phyloP scores from a whole-genome alignment of 2,329 filamentous ascomycete species.

The Trichoderma sp. region DNA sequence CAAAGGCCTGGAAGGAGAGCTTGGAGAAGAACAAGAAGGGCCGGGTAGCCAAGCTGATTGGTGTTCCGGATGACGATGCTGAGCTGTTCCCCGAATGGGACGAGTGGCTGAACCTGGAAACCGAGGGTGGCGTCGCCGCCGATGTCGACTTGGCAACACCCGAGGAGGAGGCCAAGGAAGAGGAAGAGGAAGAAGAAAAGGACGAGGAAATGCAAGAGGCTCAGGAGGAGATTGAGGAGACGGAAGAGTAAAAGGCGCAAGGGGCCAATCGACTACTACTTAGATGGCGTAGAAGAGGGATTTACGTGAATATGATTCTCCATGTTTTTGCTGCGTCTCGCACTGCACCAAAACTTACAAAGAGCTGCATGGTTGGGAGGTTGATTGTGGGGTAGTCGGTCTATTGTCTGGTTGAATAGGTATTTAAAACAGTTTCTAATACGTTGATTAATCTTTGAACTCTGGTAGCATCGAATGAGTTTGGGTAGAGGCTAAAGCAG shows the following conservation, averaged over 20 bases:
- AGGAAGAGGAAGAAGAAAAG: conserved; percentile 24
- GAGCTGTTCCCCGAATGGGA: conserved; percentile 98
- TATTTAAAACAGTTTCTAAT: conserved; percentile 5
- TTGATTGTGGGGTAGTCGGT: conserved; percentile 5
- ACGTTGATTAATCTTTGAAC: neutral
- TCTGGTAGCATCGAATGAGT: too few species aligned
- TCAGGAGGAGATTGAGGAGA: conserved; percentile 25
- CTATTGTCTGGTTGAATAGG: conserved; percentile 6
- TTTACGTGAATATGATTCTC: conserved; percentile 24
- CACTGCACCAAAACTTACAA: neutral
- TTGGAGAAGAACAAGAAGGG: conserved; percentile 83
- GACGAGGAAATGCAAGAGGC: conserved; percentile 27
- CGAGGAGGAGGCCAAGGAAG: conserved; percentile 20
- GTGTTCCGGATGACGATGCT: conserved; percentile 75
- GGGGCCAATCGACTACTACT: neutral
- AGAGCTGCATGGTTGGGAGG: conserved; percentile 16
- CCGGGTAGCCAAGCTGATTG: conserved; percentile 79
- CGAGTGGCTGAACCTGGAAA: conserved; percentile 79
- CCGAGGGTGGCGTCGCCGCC: conserved; percentile 54
- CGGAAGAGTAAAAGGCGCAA: conserved; percentile 28
- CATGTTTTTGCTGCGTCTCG: conserved; percentile 21
- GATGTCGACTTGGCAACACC: conserved; percentile 17
- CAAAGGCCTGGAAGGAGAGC: conserved; percentile 75
- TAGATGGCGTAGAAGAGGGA: conserved; percentile 23
- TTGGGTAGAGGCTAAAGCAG: too few species aligned